phyloP scores from a whole-genome alignment of 1,284 basidiomycete genomes.

The Ganoderma sinense region DNA sequence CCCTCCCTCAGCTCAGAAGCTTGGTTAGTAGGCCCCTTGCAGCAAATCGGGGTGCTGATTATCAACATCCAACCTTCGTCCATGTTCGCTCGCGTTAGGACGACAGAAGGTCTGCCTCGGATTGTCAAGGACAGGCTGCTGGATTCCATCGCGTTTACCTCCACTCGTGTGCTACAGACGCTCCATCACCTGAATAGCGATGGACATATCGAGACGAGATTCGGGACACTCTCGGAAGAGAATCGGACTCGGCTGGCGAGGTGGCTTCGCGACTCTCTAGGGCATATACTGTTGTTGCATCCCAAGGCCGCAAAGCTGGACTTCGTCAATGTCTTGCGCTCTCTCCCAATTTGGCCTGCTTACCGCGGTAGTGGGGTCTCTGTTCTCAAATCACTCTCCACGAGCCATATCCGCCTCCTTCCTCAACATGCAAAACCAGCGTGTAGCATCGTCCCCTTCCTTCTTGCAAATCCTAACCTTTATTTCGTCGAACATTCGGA shows the following conservation, averaged over 20 bases:
- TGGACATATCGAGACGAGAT: conserved; percentile 1
- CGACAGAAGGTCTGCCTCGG: not conserved
- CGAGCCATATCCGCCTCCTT: conserved; percentile 10
- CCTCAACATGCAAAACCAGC: not conserved
- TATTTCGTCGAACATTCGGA: not conserved
- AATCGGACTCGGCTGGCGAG: not conserved
- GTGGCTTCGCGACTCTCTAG: not conserved
- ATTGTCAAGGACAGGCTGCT: conserved; percentile 8
- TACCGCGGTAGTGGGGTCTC: not conserved
- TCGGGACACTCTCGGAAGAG: not conserved
- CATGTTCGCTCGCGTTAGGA: not conserved
- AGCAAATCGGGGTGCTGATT: conserved; percentile 13
- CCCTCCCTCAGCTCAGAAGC: not conserved
- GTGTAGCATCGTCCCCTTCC: not conserved
- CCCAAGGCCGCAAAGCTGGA: not conserved
- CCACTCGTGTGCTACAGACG: conserved; percentile 11
- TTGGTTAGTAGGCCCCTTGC: conserved; percentile 3
- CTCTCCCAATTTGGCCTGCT: conserved; percentile 20
- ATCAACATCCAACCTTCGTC: not conserved
- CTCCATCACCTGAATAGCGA: not conserved
- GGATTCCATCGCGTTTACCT: conserved; percentile 3
- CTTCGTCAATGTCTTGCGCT: not conserved
- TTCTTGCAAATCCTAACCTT: not conserved
- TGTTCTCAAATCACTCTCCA: conserved; percentile 6
- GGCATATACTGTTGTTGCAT: not conserved